A percentile compares a stretch with the other conserved stretches of the same genome.
These are phyloP conservation scores for Raphanus raphanistrum DNA, from an alignment of 345 rosid species.

Conservation along the genomic window DNA sequence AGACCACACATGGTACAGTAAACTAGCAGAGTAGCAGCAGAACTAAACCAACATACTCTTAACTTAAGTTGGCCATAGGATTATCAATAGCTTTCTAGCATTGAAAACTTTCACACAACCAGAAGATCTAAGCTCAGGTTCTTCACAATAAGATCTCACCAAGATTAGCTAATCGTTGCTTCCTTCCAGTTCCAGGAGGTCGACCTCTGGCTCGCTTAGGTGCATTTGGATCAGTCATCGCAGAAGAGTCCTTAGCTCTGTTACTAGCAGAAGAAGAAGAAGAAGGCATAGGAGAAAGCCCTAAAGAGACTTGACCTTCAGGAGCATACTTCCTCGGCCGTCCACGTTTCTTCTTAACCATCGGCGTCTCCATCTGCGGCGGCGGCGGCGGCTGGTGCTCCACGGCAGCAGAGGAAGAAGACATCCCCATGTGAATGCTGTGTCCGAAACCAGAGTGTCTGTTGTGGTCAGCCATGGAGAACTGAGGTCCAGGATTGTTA, in stretches of 20 bases:
- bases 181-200: constrained; percentile 98
- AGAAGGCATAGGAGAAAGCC: constrained; percentile 61
- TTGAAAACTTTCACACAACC: background rate
- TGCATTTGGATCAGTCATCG: constrained; percentile 52
- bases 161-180: constrained; percentile 82
- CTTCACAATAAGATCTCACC: constrained; percentile 50
- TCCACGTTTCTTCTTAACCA: constrained; percentile 93
- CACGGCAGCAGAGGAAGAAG: constrained; percentile 37
- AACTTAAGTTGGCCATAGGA: background rate
- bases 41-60: constrained; percentile 4
- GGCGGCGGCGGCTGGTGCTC: constrained; percentile 27
- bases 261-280: constrained; percentile 23
- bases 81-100: constrained; percentile 5
- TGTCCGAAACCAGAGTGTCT: constrained; percentile 58
- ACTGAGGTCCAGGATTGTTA: constrained; percentile 50
- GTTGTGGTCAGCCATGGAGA: constrained; percentile 53
- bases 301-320: constrained; percentile 84
- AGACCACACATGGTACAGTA: background rate
- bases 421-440: constrained; percentile 52
- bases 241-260: constrained; percentile 57
- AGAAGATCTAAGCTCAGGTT: constrained; percentile 8
- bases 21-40: background rate
- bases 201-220: constrained; percentile 73
- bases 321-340: constrained; percentile 88
- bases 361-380: constrained; percentile 42